Evolutionary conservation across 2,329 filamentous ascomycete species (phyloP).

Genomic region (Neurospora sp.): DNA sequence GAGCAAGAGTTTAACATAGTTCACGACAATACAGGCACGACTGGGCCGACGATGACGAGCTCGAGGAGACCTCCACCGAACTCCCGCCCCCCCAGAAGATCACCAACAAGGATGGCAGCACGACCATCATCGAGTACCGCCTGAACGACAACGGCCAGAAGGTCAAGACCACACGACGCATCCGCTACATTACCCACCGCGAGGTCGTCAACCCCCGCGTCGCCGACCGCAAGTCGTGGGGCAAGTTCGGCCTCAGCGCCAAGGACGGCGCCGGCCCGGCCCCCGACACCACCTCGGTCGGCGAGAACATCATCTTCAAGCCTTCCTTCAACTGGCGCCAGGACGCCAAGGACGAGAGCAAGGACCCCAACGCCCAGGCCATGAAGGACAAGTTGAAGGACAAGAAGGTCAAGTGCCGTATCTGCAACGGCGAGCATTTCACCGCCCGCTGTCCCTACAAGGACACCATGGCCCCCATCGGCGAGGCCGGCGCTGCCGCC

Average conservation of each 20-base stretch:
- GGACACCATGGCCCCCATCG: slow-evolving; percentile 92
- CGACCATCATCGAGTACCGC: slow-evolving; percentile 84
- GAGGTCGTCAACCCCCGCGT: slow-evolving; percentile 94
- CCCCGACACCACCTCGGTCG: slow-evolving; percentile 81
- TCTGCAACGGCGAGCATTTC: slow-evolving; percentile 98
- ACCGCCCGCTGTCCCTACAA: slow-evolving; percentile 99
- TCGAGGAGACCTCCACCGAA: slow-evolving; percentile 57
- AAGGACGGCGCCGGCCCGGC: slow-evolving; percentile 77
- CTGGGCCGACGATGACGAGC: slow-evolving; percentile 95
- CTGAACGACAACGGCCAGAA: slow-evolving; percentile 92
- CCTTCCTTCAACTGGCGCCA: slow-evolving; percentile 91
- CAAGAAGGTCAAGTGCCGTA: slow-evolving; percentile 99
- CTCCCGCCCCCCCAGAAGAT: slow-evolving; percentile 83
- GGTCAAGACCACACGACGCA: slow-evolving; percentile 92
- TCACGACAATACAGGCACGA: slow-evolving; percentile 41
- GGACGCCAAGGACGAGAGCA: slow-evolving; percentile 69
- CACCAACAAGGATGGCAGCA: slow-evolving; percentile 96
- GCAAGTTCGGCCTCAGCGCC: slow-evolving; percentile 85
- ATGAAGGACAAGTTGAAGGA: slow-evolving; percentile 85
- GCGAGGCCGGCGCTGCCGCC: slow-evolving; percentile 42
- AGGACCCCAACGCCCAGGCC: slow-evolving; percentile 61
- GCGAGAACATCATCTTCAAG: slow-evolving; percentile 97
- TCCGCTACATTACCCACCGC: slow-evolving; percentile 84
- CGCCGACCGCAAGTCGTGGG: slow-evolving; percentile 85
- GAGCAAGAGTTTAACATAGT: neutral